These are phyloP conservation scores for Metarhizium robertsii DNA, from an alignment of 2,329 filamentous ascomycete species.

Conservation along the genomic window DNA sequence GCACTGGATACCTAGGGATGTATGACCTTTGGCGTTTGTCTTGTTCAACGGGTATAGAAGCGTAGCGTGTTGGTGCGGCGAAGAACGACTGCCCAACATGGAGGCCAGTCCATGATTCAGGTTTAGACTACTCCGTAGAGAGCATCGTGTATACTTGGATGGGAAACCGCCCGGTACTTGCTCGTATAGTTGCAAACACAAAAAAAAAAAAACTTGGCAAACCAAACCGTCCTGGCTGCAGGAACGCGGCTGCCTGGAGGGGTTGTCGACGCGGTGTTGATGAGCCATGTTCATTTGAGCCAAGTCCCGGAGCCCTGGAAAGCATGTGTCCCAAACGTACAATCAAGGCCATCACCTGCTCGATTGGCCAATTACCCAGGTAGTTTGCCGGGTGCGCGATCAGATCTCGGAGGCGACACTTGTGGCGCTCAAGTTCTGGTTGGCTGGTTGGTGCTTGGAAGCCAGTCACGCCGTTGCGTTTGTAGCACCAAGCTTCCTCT, in stretches of 20 bases:
- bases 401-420: not conserved
- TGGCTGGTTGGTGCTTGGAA: not conserved
- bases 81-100: no score
- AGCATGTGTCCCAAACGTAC: not conserved
- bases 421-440: not conserved
- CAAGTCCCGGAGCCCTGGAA: not conserved
- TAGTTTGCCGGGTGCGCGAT: not conserved
- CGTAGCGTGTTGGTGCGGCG: not conserved
- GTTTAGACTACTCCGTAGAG: no score
- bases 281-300: not conserved
- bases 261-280: not conserved
- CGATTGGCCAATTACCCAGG: not conserved
- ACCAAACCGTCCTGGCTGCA: not conserved
- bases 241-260: not conserved
- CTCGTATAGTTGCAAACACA: not conserved
- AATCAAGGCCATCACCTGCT: not conserved
- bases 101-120: not conserved
- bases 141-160: not conserved
- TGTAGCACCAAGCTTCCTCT: not conserved
- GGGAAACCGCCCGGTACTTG: no score
- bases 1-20: not conserved
- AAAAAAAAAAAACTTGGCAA: not conserved
- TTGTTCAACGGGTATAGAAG: not conserved
- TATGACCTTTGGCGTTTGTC: not conserved
- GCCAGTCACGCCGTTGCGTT: no score